Evolutionary conservation across 1,284 basidiomycete genomes (phyloP).

Genomic region (Ustanciosporium gigantosporum): DNA sequence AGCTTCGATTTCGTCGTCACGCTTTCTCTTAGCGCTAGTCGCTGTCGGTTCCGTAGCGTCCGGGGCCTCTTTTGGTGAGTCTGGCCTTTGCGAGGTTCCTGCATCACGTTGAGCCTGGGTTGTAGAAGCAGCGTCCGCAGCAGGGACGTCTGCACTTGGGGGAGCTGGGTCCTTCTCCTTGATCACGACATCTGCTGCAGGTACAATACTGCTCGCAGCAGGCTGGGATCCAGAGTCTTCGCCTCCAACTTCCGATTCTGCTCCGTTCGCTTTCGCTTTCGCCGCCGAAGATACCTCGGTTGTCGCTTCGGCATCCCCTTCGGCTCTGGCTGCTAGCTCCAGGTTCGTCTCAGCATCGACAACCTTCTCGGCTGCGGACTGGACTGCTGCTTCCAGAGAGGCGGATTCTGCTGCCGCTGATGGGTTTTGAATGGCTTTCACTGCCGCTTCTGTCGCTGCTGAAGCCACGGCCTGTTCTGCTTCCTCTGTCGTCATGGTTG

Average conservation of each 20-base stretch:
- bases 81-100: too few species aligned
- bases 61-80: too few species aligned
- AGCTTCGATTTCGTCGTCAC: constrained; percentile 2
- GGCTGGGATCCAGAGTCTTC: too few species aligned
- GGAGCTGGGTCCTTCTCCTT: constrained; percentile 18
- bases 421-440: constrained; percentile 19
- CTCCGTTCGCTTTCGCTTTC: background rate
- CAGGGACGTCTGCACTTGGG: too few species aligned
- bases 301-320: constrained; percentile 4
- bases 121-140: too few species aligned
- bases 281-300: background rate
- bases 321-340: constrained; percentile 23
- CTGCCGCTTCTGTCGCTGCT: constrained; percentile 32
- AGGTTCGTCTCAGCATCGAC: constrained; percentile 25
- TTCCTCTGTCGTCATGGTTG: constrained; percentile 27
- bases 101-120: too few species aligned
- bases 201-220: constrained; percentile 4
- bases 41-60: too few species aligned
- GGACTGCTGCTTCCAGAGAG: constrained; percentile 7
- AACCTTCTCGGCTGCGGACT: constrained; percentile 18
- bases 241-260: too few species aligned
- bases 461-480: constrained; percentile 23
- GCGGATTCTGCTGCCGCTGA: background rate
- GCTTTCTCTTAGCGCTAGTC: constrained; percentile 6
- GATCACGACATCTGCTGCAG: constrained; percentile 27